Evolutionary conservation across 2,329 filamentous ascomycete species (phyloP).

Genomic region (Aspergillus fijiensis): DNA sequence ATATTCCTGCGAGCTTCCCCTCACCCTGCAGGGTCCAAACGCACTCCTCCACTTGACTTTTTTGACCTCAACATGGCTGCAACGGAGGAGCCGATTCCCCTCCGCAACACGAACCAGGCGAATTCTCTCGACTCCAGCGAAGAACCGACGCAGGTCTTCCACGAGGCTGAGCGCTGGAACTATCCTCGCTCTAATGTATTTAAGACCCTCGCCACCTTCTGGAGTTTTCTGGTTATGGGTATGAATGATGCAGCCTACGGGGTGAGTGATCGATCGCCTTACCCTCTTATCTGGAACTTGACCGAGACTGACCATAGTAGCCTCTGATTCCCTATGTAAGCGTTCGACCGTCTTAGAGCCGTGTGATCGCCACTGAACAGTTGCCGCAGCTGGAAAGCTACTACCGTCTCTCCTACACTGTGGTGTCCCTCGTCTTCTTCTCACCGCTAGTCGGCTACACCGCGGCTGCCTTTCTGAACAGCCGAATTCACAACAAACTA

Average conservation of each 20-base stretch:
- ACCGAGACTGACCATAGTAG: conserved; percentile 8
- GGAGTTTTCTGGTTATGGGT: conserved; percentile 58
- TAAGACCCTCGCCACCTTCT: conserved; percentile 56
- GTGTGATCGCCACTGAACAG: background rate
- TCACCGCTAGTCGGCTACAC: conserved; percentile 51
- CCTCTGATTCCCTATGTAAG: conserved; percentile 54
- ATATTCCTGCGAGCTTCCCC: background rate
- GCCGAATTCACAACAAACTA: conserved; percentile 41
- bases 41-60: background rate
- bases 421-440: conserved; percentile 53
- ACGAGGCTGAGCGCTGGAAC: conserved; percentile 42
- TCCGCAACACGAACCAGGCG: background rate
- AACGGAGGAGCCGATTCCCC: background rate
- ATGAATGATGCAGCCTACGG: conserved; percentile 61
- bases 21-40: background rate
- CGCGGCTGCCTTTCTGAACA: conserved; percentile 47
- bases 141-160: background rate
- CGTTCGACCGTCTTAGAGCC: conserved; percentile 8
- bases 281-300: background rate
- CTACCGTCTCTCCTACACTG: conserved; percentile 48
- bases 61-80: background rate
- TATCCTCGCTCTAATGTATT: conserved; percentile 50
- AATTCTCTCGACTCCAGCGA: background rate
- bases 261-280: conserved; percentile 38
- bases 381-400: conserved; percentile 44